A percentile compares a stretch with the other conserved stretches of the same genome.
These are phyloP conservation scores for Asterophora lycoperdoides DNA, from an alignment of 768 basidiomycete genomes.

Conservation along the genomic window DNA sequence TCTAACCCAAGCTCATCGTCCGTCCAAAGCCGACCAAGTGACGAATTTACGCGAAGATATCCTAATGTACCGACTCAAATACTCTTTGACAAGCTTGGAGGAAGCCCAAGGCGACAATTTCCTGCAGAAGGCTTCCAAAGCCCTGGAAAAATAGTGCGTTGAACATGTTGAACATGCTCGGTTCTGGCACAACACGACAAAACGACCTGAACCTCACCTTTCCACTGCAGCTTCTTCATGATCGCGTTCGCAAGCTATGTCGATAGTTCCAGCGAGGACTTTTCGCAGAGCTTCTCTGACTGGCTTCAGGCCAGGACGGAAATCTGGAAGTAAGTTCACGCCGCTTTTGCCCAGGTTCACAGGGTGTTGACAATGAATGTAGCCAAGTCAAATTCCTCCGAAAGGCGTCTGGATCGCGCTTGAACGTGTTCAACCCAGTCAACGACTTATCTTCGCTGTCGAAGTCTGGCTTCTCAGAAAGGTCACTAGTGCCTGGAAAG, in stretches of 20 bases:
- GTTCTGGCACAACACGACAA: background rate
- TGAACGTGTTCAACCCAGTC: constrained; percentile 90
- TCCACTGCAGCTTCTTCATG: constrained; percentile 72
- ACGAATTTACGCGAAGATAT: constrained; percentile 90
- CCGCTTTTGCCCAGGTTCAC: constrained; percentile 37
- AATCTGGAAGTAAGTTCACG: constrained; percentile 87
- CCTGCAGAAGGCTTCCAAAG: constrained; percentile 64
- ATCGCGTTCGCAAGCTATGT: constrained; percentile 92
- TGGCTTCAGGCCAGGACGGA: constrained; percentile 89
- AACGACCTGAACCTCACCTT: background rate
- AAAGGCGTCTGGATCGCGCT: constrained; percentile 71
- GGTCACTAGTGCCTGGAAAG: constrained; percentile 59
- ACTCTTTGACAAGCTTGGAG: constrained; percentile 77
- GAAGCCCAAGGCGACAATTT: constrained; percentile 54
- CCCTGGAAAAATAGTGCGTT: constrained; percentile 86
- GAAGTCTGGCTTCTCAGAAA: constrained; percentile 54
- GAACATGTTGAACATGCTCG: no score
- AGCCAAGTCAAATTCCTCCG: constrained; percentile 88
- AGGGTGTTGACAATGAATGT: background rate
- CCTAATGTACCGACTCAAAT: constrained; percentile 75
- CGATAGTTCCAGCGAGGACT: constrained; percentile 48
- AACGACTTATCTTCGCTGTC: constrained; percentile 84
- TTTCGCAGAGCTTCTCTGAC: constrained; percentile 69
- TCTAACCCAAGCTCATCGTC: background rate
- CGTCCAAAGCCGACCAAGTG: constrained; percentile 78